phyloP scores from a whole-genome alignment of 2,329 filamentous ascomycete species.

The Ascochyta fabae region DNA sequence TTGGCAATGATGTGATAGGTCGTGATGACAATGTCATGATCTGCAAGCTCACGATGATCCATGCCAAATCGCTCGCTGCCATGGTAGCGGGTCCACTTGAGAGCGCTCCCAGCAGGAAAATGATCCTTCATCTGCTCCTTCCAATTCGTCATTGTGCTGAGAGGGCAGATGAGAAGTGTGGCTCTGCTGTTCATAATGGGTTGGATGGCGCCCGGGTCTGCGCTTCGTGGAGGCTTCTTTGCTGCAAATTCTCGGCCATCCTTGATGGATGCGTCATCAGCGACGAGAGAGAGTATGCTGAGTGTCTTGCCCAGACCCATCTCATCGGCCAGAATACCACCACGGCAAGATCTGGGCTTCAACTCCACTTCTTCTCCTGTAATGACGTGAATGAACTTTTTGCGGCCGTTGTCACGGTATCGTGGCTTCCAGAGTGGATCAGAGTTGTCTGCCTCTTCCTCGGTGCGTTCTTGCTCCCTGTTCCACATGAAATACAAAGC shows the following conservation, averaged over 20 bases:
- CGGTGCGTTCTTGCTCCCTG: constrained; percentile 72
- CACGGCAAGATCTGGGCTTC: constrained; percentile 48
- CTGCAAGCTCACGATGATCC: constrained; percentile 65
- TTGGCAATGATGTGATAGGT: constrained; percentile 89
- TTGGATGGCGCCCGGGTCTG: constrained; percentile 16
- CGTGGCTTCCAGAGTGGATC: constrained; percentile 80
- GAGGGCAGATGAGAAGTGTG: constrained; percentile 85
- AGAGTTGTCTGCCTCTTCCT: constrained; percentile 65
- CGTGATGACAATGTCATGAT: constrained; percentile 86
- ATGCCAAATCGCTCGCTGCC: constrained; percentile 74
- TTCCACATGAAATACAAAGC: constrained; percentile 84
- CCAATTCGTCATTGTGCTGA: constrained; percentile 95
- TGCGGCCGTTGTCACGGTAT: constrained; percentile 62
- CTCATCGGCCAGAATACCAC: constrained; percentile 59
- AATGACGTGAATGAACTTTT: constrained; percentile 81
- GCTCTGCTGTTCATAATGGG: constrained; percentile 71
- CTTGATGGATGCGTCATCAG: constrained; percentile 62
- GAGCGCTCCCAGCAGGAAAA: constrained; percentile 60
- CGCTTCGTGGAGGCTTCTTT: constrained; percentile 51
- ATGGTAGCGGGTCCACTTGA: constrained; percentile 86
- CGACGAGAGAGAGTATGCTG: constrained; percentile 80
- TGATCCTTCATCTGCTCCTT: constrained; percentile 89
- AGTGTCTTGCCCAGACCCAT: constrained; percentile 65
- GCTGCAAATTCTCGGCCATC: constrained; percentile 69
- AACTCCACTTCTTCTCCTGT: constrained; percentile 61